Evolutionary conservation across 2,329 filamentous ascomycete genomes (phyloP), one percentile per base, ranked within the genome.

Genomic region (Aspergillus tubingensis): DNA sequence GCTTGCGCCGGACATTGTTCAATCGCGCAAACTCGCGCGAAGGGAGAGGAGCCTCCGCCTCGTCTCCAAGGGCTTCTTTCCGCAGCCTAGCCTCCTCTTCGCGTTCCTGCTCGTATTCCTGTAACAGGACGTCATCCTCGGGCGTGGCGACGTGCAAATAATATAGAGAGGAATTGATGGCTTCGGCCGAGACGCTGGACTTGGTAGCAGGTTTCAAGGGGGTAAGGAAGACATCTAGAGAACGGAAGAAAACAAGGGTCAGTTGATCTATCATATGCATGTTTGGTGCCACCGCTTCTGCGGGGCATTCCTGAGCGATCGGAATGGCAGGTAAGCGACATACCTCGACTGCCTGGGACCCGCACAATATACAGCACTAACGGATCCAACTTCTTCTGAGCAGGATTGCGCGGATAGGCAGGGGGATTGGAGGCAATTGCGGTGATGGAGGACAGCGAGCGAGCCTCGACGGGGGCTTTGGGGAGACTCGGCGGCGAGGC

Each of bases 311-410:
- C 17, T 41, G 27, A 36, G 27, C n/a, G 25, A 51, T 41, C 17
- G 27, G 49, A 32, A 27, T 41, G 43, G 15, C 49, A 21, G 41
- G 21, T 6, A 21, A 11, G n/a, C 25, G 38, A 43, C 70, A 19
- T 81, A 93, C 92, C 91, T 88, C 88, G 87, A 64, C 91, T 96
- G 21, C 94, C 94, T 1, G 95, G 95, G 0, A 99, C 94, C 66
- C 94, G 84, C 38, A 94, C 92, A 66, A 99, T 96, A 77, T 99
- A 99, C 43, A 99, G 84, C 2, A 88, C 87, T 54, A 98, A 77
- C 3, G 91, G 87, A 53, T 91, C 86, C 64, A 88, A 85, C 64
- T 81, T 85, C 68, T 84, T 80, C 67, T 89, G 87, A 3, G 87
- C 86, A 5, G 91, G 90, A 71, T 91, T 91, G 70, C 89, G 85